These are phyloP conservation scores for Taxawa tesnikishii DNA, from an alignment of 2,329 filamentous ascomycete species.

Conservation along the genomic window DNA sequence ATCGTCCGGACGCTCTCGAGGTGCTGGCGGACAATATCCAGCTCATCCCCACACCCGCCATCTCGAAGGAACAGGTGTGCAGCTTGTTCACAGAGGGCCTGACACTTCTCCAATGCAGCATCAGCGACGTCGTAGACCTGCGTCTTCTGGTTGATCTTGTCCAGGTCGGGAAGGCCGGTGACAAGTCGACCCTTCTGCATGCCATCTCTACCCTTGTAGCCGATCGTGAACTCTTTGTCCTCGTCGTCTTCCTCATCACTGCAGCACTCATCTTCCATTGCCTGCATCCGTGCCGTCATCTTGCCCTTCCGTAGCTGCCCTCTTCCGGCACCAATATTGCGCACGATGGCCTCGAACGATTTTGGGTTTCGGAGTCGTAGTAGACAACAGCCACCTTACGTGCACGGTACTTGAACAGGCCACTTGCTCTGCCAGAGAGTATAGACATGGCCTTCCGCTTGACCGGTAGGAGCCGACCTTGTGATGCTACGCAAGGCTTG, in stretches of 20 bases:
- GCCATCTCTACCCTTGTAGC: conserved; percentile 16
- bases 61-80: conserved; percentile 84
- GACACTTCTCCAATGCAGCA: conserved; percentile 65
- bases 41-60: conserved; percentile 69
- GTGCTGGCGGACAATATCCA: conserved; percentile 54
- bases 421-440: conserved; percentile 24
- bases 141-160: conserved; percentile 9
- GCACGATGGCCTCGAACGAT: conserved; percentile 73
- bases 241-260: conserved; percentile 22
- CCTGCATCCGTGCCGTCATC: conserved; percentile 62
- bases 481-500: conserved; percentile 16
- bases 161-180: background rate
- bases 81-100: conserved; percentile 71
- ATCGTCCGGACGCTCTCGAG: conserved; percentile 51
- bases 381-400: conserved; percentile 76
- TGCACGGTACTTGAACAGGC: conserved; percentile 49
- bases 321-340: conserved; percentile 65
- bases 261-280: conserved; percentile 22
- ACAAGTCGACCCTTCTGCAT: background rate
- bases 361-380: conserved; percentile 80
- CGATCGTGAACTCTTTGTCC: conserved; percentile 22
- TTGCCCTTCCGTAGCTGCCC: conserved; percentile 81
- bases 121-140: conserved; percentile 52
- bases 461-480: conserved; percentile 15
- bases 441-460: conserved; percentile 33